A percentile compares a stretch with the other conserved stretches of the same genome.
These are phyloP conservation scores for Decorospora gaudefroyi DNA, from an alignment of 2,329 filamentous ascomycete genomes.

Conservation along the genomic window DNA sequence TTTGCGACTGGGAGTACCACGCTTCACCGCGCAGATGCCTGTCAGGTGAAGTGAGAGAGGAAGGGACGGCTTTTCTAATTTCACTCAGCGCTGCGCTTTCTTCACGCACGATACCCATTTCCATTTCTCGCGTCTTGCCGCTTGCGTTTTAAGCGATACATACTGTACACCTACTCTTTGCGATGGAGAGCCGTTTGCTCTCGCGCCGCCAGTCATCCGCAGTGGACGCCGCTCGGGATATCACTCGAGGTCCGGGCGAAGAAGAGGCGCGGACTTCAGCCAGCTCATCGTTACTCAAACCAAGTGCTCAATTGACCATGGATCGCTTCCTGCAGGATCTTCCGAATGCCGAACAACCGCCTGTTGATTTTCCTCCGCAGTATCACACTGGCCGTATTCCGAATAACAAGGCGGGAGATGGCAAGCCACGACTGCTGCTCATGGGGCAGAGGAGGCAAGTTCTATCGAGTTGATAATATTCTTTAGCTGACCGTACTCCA, in stretches of 20 bases:
- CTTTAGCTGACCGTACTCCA: constrained; percentile 20
- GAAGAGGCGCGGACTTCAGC: constrained; percentile 21
- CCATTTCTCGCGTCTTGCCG: constrained; percentile 10
- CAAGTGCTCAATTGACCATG: constrained; percentile 50
- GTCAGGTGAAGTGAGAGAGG: constrained; percentile 29
- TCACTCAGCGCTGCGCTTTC: constrained; percentile 11
- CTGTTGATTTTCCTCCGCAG: constrained; percentile 45
- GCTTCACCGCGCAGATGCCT: constrained; percentile 37
- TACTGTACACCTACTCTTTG: constrained; percentile 37
- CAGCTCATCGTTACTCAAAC: constrained; percentile 42
- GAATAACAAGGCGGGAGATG: constrained; percentile 59
- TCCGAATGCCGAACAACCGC: constrained; percentile 48
- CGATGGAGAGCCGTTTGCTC: constrained; percentile 38
- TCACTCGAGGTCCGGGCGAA: constrained; percentile 19
- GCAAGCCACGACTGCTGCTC: constrained; percentile 81
- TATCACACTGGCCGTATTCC: constrained; percentile 52
- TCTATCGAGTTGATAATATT: not conserved
- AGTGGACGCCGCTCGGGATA: constrained; percentile 20
- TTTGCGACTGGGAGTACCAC: constrained; percentile 27
- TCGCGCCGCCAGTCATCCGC: constrained; percentile 27
- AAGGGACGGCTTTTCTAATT: constrained; percentile 16
- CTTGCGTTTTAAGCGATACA: constrained; percentile 33
- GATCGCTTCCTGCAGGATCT: constrained; percentile 52
- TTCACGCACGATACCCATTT: constrained; percentile 16
- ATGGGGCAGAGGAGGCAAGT: constrained; percentile 94